Percentiles rank a stretch among this genome's conserved stretches.
Conservation (phyloP, 352 stramenopile genomes). For the Pythium coloratum region DNA sequence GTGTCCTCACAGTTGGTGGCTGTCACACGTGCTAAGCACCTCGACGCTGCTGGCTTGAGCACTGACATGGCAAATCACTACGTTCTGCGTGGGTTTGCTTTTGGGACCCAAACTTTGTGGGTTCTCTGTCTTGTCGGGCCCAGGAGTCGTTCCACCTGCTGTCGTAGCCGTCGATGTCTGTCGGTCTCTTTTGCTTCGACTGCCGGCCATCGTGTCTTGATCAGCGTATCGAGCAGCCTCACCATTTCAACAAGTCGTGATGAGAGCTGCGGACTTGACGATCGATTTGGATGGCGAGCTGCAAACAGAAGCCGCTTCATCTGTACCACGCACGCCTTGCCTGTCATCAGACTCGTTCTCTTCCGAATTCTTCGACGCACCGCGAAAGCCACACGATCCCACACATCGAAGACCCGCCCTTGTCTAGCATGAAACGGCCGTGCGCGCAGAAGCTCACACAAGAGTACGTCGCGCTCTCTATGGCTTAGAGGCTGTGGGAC, state of each 20-base stretch:
- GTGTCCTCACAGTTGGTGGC: no score
- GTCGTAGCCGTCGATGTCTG: not conserved
- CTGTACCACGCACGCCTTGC: not conserved
- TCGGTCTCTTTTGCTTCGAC: not conserved
- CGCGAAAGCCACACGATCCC: not conserved
- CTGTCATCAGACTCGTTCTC: not conserved
- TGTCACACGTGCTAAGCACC: no score
- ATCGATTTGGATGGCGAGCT: not conserved
- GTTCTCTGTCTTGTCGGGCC: not conserved
- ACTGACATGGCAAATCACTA: no score
- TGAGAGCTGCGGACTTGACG: not conserved
- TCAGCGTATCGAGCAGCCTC: not conserved
- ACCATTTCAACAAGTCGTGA: not conserved
- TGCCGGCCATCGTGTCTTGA: not conserved
- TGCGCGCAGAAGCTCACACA: not conserved
- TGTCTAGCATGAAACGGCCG: not conserved
- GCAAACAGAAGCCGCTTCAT: not conserved
- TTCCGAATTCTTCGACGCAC: not conserved
- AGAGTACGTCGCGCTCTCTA: not conserved
- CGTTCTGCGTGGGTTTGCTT: no score
- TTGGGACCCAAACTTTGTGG: not conserved
- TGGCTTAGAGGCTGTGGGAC: not conserved
- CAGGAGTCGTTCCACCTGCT: not conserved
- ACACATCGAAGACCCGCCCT: not conserved
- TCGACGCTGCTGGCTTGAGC: no score